Conservation (phyloP, 768 basidiomycete species). For the Suillus brevipes region DNA sequence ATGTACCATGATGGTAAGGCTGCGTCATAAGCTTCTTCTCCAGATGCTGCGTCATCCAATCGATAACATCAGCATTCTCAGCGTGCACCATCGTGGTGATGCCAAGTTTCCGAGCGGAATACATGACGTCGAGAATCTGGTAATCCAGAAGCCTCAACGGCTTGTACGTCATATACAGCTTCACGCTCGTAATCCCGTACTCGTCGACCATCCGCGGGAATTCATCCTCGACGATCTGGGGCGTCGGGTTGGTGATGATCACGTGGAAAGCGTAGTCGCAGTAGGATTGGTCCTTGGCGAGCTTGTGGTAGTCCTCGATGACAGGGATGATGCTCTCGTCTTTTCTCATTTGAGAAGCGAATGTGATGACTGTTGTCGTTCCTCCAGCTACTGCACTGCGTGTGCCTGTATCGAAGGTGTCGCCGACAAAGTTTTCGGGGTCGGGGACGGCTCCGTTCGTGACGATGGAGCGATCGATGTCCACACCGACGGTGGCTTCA, state of each 20-base stretch:
- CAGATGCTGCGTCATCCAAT: slow-evolving; percentile 22
- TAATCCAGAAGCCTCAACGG: slow-evolving; percentile 32
- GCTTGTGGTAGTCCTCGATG: slow-evolving; percentile 35
- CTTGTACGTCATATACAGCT: slow-evolving; percentile 40
- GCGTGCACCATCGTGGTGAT: slow-evolving; percentile 23
- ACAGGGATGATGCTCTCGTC: slow-evolving; percentile 25
- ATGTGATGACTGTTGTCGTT: slow-evolving; percentile 37
- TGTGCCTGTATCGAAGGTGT: slow-evolving; percentile 34
- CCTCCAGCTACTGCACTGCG: slow-evolving; percentile 34
- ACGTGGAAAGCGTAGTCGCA: slow-evolving; percentile 36
- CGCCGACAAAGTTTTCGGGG: slow-evolving; percentile 22
- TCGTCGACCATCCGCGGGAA: slow-evolving; percentile 33
- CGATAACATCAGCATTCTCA: slow-evolving; percentile 20
- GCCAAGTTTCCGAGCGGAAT: slow-evolving; percentile 25
- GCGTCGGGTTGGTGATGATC: slow-evolving; percentile 35
- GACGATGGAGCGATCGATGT: slow-evolving; percentile 6
- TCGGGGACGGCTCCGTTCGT: slow-evolving; percentile 11
- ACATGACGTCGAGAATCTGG: slow-evolving; percentile 34
- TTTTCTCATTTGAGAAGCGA: slow-evolving; percentile 31
- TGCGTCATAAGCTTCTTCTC: slow-evolving; percentile 20
- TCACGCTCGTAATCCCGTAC: slow-evolving; percentile 35
- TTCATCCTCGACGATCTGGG: slow-evolving; percentile 32
- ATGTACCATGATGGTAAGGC: slow-evolving; percentile 21
- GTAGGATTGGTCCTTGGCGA: slow-evolving; percentile 29
- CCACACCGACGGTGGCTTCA: slow-evolving; percentile 7